Conservation (phyloP, 495 filamentous ascomycete genomes). For the Neurospora discreta region DNA sequence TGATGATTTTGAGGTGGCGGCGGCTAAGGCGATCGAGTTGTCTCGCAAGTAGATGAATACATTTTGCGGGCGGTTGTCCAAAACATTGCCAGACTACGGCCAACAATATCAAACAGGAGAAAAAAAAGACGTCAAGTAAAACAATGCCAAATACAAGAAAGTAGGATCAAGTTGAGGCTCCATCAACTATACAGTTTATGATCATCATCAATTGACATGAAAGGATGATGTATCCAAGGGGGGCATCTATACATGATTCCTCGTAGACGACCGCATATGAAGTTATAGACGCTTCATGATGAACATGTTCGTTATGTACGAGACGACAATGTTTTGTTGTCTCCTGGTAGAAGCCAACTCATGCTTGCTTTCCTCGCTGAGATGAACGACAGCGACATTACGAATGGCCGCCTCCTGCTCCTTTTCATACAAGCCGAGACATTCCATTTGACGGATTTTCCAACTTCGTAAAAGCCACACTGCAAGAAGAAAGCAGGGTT, state of each 20-base stretch:
- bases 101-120: too few species aligned
- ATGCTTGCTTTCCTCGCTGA: not conserved
- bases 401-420: conserved; percentile 16
- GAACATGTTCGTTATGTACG: conserved; percentile 9
- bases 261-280: not conserved
- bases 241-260: not conserved
- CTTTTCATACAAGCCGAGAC: conserved; percentile 17
- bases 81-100: not conserved
- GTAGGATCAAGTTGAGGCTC: not conserved
- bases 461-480: conserved; percentile 33
- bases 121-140: not conserved
- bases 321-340: conserved; percentile 6
- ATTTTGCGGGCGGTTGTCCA: not conserved
- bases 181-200: not conserved
- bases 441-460: conserved; percentile 30
- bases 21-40: conserved; percentile 60
- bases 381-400: conserved; percentile 8
- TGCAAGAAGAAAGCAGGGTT: conserved; percentile 1
- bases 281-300: conserved; percentile 10
- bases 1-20: conserved; percentile 74
- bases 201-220: not conserved
- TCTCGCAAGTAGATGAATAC: conserved; percentile 22
- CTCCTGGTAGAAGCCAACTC: not conserved
- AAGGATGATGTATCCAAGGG: not conserved
- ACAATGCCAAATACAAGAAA: not conserved